Evolutionary conservation across 345 rosid genomes (phyloP).

Genomic region (Salix caprea): DNA sequence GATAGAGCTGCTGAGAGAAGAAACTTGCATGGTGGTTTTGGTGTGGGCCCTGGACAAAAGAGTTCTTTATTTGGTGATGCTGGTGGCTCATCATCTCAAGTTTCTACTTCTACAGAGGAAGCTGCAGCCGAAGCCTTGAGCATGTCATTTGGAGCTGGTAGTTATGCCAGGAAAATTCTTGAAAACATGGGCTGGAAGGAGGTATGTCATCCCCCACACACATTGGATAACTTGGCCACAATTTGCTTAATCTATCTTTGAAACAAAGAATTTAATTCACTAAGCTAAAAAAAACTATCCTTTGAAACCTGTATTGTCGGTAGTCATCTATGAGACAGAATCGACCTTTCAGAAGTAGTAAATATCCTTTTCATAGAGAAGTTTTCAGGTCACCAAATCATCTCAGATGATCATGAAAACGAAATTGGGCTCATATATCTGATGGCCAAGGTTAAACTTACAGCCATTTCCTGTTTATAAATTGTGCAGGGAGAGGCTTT

Average conservation of each 20-base stretch:
- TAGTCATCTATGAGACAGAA: too few species aligned
- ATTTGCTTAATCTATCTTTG: neutral
- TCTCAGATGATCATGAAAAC: too few species aligned
- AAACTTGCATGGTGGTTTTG: conserved; percentile 69
- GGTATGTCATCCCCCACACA: conserved; percentile 25
- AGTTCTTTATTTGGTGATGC: conserved; percentile 17
- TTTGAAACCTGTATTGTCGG: too few species aligned
- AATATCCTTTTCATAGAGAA: neutral
- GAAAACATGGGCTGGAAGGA: conserved; percentile 91
- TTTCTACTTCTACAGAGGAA: conserved; percentile 38
- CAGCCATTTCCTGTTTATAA: neutral
- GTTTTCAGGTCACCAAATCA: too few species aligned
- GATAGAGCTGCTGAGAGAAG: conserved; percentile 96
- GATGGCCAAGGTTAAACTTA: neutral
- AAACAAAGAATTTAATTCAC: neutral
- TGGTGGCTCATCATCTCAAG: conserved; percentile 25
- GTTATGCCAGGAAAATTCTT: conserved; percentile 73
- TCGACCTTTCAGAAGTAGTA: neutral
- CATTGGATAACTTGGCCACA: neutral
- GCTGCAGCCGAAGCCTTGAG: conserved; percentile 66
- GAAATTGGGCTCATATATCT: neutral
- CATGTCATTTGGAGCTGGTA: conserved; percentile 69
- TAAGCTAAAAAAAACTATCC: too few species aligned
- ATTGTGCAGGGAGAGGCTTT: conserved; percentile 66
- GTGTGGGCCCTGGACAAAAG: conserved; percentile 86